Base-by-base conservation (phyloP, 257 asterid genomes). In the Anisodus tanguticus region DNA sequence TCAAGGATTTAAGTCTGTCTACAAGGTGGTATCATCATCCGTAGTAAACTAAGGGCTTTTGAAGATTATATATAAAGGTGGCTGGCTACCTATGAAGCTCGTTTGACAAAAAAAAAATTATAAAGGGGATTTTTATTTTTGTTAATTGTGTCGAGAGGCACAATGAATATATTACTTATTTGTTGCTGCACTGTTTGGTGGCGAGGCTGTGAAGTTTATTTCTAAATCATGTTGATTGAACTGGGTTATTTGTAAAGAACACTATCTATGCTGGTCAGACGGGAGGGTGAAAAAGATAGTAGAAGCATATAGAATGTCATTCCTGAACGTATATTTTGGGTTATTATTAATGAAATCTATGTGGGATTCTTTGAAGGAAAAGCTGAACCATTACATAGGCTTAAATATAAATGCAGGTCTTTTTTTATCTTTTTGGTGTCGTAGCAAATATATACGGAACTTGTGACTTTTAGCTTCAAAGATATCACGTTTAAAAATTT, bases 321-420 rank as follows among this genome's bases (percentile, higher is more conserved):
- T 47, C 59, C 43, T 12, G 37, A 41, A 19, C 9, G 6, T 72
- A 47, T 47, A 47, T 47, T 72, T 72, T 47, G 60, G 60, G 17
- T 72, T 72, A 47, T 47, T 45, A 19, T 72, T 72, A n/a, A 11
- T 3, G 43, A 49, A 49, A 47, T 59, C 0, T 9, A 45, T 19
- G 9, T 2, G 41, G 47, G 37, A 45, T 71, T 47, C 59, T 72
- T 47, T 19, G 80, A 72, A 74, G 80, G 80, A 74, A 49, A 74
- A 49, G 12, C 19, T 74, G 80, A 47, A 72, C 80, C 59, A 72
- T 6, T 19, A 2, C 80, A 47, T 47, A 47, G 60, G 60, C 43
- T 74, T 74, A 74, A 10, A 0, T 47, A 71, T 45, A 3, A 19
- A 72, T 45, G 58, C 9, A 17, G 17, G 58, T 45, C 37, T 41